Evolutionary conservation across 164 flowering plant species (phyloP).

Genomic region (Vitis riparia): DNA sequence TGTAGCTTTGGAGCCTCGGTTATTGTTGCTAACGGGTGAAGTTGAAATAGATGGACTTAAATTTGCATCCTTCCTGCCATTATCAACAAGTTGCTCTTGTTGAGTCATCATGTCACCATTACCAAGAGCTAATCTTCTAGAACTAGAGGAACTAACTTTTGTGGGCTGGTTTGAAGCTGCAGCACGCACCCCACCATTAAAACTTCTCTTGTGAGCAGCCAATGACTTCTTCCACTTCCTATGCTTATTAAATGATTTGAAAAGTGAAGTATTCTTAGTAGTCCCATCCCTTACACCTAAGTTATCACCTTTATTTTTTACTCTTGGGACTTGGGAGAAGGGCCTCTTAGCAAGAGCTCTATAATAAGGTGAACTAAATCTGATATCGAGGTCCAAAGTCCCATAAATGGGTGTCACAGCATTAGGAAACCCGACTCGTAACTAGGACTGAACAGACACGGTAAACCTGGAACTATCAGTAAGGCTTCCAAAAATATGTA

Average conservation of each 20-base stretch:
- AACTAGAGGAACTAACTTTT: constrained; percentile 2
- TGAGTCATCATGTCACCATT: constrained; percentile 17
- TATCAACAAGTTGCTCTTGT: constrained; percentile 19
- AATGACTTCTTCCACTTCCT: constrained; percentile 32
- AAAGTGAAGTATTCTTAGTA: constrained; percentile 2
- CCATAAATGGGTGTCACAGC: constrained; percentile 13
- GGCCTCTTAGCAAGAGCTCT: constrained; percentile 15
- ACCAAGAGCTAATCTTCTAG: constrained; percentile 13
- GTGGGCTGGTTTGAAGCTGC: too few species aligned
- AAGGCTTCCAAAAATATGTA: constrained; percentile 11
- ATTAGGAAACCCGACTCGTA: constrained; percentile 20
- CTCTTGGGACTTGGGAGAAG: constrained; percentile 21
- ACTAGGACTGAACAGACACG: constrained; percentile 1
- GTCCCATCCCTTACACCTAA: constrained; percentile 13
- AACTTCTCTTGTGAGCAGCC: constrained; percentile 9
- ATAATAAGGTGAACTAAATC: constrained; percentile 15
- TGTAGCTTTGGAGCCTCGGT: too few species aligned
- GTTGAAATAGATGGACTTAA: background rate
- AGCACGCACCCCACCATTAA: too few species aligned
- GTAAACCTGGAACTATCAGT: constrained; percentile 11
- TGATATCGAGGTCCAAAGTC: constrained; percentile 8
- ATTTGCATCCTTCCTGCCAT: constrained; percentile 20
- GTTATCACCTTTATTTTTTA: constrained; percentile 7
- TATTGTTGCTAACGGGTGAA: too few species aligned
- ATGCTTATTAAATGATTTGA: constrained; percentile 16